Evolutionary conservation across 805 yeast genomes (phyloP), one percentile per base, ranked within the genome.

Genomic region (Priceomyces haplophilus): DNA sequence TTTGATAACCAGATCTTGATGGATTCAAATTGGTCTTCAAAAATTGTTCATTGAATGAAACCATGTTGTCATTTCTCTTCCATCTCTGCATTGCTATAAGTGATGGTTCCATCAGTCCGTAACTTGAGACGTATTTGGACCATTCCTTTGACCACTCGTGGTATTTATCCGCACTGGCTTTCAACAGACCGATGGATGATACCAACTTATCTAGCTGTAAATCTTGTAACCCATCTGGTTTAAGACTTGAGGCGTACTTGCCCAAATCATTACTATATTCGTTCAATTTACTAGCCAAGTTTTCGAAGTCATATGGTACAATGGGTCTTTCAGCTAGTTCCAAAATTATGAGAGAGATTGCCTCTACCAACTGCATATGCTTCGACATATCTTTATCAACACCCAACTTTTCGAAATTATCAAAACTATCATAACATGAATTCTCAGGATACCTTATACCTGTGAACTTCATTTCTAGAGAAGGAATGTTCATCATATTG

Each of bases 61-160:
- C 61, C 53, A 88, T 62, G 46, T 79, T 79, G n/a, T 79, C 73
- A 61, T 90, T 90, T 87, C 93, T 85, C 43, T 79, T 79, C 83
- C 87, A 79, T 53, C 98, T 72, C 48, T 78, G 81, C 36, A 82
- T 80, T 0, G 90, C 75, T 31, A 87, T 65, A 43, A 84, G 58
- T 1, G 88, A 78, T 1, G 95, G 89, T 57, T 90, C 95, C 3
- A 80, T 54, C 2, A 85, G 90, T 3, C 75, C 57, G 1, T 65
- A 48, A 6, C 58, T 56, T 13, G 40, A 34, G 5, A 71, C 50
- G 40, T 52, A 69, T 13, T 76, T 75, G 17, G 62, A 58, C 97
- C 97, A 90, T 6, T 82, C 78, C 17, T 64, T 62, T 3, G 62
- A 58, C 82, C 89, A 85, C 2, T 72, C 65, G 11, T 69, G 72